These are phyloP conservation scores for Pythium scleroteichum DNA, from an alignment of 352 stramenopile genomes.

Conservation along the genomic window DNA sequence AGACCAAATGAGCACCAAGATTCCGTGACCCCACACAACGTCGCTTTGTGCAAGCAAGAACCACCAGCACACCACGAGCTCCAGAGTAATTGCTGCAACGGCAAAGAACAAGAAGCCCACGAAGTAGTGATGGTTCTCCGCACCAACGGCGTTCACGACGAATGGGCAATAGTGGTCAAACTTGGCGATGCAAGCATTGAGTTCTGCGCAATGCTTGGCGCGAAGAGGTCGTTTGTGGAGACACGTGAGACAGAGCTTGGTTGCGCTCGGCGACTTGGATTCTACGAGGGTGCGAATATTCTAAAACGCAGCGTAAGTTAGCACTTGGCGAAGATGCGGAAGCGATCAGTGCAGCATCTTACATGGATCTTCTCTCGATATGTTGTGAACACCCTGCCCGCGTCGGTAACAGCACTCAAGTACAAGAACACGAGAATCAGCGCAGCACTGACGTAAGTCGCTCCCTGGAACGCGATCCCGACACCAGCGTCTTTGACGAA, in stretches of 20 bases:
- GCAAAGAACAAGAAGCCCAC: constrained; percentile 89
- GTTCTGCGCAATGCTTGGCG: constrained; percentile 77
- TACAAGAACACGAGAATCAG: constrained; percentile 57
- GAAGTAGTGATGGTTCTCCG: constrained; percentile 94
- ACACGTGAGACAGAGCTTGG: constrained; percentile 80
- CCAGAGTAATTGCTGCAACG: constrained; percentile 55
- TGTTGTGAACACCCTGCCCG: constrained; percentile 63
- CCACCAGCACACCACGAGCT: constrained; percentile 48
- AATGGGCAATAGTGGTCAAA: constrained; percentile 89
- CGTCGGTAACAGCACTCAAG: constrained; percentile 50
- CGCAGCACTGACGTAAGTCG: constrained; percentile 18
- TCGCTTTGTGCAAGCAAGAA: constrained; percentile 27
- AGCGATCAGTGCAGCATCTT: constrained; percentile 19
- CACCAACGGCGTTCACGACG: constrained; percentile 93
- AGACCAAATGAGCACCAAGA: constrained; percentile 41
- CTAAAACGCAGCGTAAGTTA: constrained; percentile 11
- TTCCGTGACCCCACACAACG: constrained; percentile 26
- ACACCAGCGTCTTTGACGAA: constrained; percentile 27
- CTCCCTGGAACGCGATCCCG: constrained; percentile 35
- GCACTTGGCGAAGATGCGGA: background rate
- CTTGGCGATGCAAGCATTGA: constrained; percentile 76
- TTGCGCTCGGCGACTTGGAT: constrained; percentile 67
- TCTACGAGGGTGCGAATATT: constrained; percentile 75
- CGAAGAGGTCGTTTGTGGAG: constrained; percentile 74
- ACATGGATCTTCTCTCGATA: constrained; percentile 71